Conservation (phyloP, 1,284 basidiomycete genomes). For the Austroboletus niveus region DNA sequence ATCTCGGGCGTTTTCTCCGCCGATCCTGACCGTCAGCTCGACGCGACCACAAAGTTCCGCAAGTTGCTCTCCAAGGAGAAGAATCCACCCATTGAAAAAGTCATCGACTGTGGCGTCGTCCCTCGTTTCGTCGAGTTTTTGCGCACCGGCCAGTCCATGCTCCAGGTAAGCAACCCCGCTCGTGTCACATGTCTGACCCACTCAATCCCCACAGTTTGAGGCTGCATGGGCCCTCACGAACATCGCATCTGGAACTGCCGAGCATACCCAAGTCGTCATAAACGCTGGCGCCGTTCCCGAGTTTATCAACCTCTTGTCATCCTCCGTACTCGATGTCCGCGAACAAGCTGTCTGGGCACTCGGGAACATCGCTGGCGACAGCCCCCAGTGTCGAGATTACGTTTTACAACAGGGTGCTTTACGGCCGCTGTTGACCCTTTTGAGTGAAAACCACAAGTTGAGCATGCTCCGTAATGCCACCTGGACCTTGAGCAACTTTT, state of each 20-base stretch:
- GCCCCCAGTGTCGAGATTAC: slow-evolving; percentile 90
- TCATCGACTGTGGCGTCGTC: slow-evolving; percentile 97
- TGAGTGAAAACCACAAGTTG: slow-evolving; percentile 90
- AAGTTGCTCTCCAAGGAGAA: slow-evolving; percentile 99
- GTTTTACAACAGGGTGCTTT: slow-evolving; percentile 79
- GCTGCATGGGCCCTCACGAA: slow-evolving; percentile 99
- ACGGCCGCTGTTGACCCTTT: slow-evolving; percentile 65
- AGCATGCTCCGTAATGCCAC: slow-evolving; percentile 98
- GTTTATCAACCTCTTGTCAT: slow-evolving; percentile 92
- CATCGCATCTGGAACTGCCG: slow-evolving; percentile 98
- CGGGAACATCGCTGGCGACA: slow-evolving; percentile 96
- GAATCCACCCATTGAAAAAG: slow-evolving; percentile 99
- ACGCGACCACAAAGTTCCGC: slow-evolving; percentile 96
- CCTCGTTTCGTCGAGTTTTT: slow-evolving; percentile 98
- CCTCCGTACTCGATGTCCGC: slow-evolving; percentile 85
- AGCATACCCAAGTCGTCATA: slow-evolving; percentile 98
- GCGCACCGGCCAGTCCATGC: slow-evolving; percentile 85
- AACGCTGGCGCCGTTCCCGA: slow-evolving; percentile 93
- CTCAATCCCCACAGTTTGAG: slow-evolving; percentile 73
- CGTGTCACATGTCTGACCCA: not conserved
- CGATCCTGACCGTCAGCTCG: slow-evolving; percentile 87
- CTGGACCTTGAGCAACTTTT: slow-evolving; percentile 98
- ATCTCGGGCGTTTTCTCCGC: slow-evolving; percentile 92
- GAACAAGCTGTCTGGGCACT: slow-evolving; percentile 98
- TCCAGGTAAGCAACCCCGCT: slow-evolving; percentile 68